Base-by-base conservation (phyloP, 352 stramenopile species). In the Phytophthora cryptogea region DNA sequence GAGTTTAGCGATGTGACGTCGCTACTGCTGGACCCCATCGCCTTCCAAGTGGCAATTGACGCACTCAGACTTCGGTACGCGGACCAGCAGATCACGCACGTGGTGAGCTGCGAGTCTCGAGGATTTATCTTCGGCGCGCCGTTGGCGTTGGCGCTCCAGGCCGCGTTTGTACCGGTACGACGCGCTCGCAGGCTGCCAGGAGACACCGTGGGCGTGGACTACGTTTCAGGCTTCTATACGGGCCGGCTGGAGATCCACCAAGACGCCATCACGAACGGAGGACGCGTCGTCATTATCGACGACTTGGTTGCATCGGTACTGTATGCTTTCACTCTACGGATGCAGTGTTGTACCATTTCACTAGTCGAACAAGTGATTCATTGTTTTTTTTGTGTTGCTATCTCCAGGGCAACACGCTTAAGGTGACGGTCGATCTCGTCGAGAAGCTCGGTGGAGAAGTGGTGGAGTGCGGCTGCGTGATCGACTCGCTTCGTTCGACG, bases 71-170 rank as follows among this genome's bases (percentile, higher is more conserved):
- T 74, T 28, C 77, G 85, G 8, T 94, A 92, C 53, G 68, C 53
- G 11, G 59, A 54, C 63, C 48, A 87, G 51, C 36, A 68, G 32
- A 81, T 94, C 75, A 89, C 85, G 6, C 83, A 94, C 67, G 59
- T 94, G n/a, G 85, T 90, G 26, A 92, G 85, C 62, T 87, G 70
- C 53, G 83, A 94, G 56, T 85, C 83, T 31, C 73, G 85, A 47
- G 83, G 85, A 3, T 92, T 94, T 54, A 91, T 94, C 70, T 94
- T 94, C 45, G 85, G 83, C 0, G 75, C 85, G 9, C 85, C 85
- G 28, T 57, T 94, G 43, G 85, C 85, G 14, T 63, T 94, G 10
- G 85, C 83, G 30, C 64, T 92, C 8, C 62, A 80, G 35, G 68
- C 73, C 7, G 71, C 79, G 11, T 92, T 94, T 47, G 85, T 94